Evolutionary conservation across 345 rosid species (phyloP).

Genomic region (Eucalyptus pauciflora): DNA sequence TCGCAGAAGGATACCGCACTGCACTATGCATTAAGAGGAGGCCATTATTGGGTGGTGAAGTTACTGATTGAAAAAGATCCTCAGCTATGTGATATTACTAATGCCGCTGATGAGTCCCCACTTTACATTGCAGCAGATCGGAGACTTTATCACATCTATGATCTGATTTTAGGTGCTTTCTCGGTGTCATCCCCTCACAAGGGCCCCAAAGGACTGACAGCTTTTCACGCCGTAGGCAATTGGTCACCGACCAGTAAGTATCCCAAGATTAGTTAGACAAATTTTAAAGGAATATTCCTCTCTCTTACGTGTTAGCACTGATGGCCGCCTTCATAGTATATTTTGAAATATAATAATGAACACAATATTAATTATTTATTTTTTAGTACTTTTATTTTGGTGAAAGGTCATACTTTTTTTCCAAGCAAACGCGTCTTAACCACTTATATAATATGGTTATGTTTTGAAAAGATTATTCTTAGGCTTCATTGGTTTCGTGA

Average conservation of each 20-base stretch:
- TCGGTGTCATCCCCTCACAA: background rate
- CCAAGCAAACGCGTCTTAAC: too few species aligned
- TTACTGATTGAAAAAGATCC: background rate
- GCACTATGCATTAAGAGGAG: background rate
- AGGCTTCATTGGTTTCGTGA: too few species aligned
- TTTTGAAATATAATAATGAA: too few species aligned
- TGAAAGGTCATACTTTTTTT: too few species aligned
- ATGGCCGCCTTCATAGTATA: too few species aligned
- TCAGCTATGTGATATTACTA: background rate
- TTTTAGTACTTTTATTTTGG: too few species aligned
- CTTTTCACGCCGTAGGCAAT: accelerated
- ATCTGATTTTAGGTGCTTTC: background rate
- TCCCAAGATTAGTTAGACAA: background rate
- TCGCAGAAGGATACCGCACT: background rate
- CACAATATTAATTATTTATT: too few species aligned
- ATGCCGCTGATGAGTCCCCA: background rate
- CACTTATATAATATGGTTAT: too few species aligned
- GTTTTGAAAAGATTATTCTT: too few species aligned
- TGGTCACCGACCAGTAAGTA: background rate
- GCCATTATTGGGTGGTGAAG: background rate
- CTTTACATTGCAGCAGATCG: background rate
- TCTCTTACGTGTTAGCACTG: too few species aligned
- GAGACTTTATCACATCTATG: accelerated
- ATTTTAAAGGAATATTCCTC: background rate
- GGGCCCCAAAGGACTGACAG: background rate